Percentiles rank a stretch among this genome's conserved stretches.
phyloP scores from a whole-genome alignment of 192 early-diverging fungal species.

The Rhizophlyctis rosea region DNA sequence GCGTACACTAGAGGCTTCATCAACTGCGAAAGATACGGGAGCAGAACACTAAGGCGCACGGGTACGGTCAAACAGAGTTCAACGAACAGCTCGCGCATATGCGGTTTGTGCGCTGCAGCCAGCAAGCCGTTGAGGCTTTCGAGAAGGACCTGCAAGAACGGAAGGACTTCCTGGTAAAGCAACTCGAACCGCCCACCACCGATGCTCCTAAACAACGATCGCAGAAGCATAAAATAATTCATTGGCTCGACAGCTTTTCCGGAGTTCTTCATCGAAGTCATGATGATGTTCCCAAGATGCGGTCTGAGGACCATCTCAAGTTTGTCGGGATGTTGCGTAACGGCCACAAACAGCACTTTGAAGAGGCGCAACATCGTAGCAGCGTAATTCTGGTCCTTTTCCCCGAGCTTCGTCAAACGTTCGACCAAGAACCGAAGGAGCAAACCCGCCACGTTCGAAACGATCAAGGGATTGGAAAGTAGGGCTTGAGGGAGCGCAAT shows the following conservation, averaged over 20 bases:
- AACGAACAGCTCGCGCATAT: constrained; percentile 94
- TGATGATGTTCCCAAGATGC: constrained; percentile 87
- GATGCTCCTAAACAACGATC: constrained; percentile 90
- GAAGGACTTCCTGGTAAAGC: constrained; percentile 94
- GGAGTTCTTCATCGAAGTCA: constrained; percentile 79
- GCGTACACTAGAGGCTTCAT: constrained; percentile 97
- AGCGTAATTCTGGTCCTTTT: constrained; percentile 58
- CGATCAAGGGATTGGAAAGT: constrained; percentile 72
- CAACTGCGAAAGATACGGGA: constrained; percentile 88
- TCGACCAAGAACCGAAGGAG: constrained; percentile 75
- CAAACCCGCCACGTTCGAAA: constrained; percentile 74
- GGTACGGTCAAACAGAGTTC: constrained; percentile 97
- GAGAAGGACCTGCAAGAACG: constrained; percentile 85
- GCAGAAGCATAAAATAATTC: constrained; percentile 91
- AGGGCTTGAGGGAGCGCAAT: constrained; percentile 87
- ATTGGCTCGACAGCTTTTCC: constrained; percentile 79
- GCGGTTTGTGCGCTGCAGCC: constrained; percentile 73
- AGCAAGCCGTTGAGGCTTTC: constrained; percentile 85
- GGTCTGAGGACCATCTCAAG: constrained; percentile 92
- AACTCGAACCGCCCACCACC: constrained; percentile 94
- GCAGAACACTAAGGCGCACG: constrained; percentile 86
- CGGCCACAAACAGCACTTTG: constrained; percentile 91
- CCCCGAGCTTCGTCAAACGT: constrained; percentile 73
- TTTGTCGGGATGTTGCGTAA: constrained; percentile 83
- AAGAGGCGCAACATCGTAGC: constrained; percentile 84